phyloP scores from a whole-genome alignment of 495 filamentous ascomycete genomes.

The Achaetomiella virescens region DNA sequence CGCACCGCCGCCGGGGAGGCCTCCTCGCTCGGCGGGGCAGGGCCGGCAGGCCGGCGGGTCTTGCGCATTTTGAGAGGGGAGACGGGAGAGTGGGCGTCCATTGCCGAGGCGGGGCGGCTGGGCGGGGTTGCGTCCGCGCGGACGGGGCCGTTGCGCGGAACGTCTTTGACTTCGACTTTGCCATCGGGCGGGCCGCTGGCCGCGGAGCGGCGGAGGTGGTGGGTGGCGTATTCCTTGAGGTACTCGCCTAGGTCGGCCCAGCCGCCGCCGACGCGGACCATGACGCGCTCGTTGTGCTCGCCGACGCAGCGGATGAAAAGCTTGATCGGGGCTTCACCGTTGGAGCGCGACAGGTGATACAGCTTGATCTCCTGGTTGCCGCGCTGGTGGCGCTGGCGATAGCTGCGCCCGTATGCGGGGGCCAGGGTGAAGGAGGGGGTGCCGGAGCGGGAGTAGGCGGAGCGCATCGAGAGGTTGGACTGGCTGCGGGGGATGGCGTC shows the following conservation, averaged over 20 bases:
- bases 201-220: conserved; percentile 64
- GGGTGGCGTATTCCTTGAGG: conserved; percentile 83
- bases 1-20: conserved; percentile 9
- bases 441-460: conserved; percentile 45
- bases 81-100: conserved; percentile 29
- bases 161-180: conserved; percentile 55
- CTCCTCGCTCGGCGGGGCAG: neutral
- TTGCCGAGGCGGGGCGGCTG: conserved; percentile 34
- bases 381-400: conserved; percentile 38
- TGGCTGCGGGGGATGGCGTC: conserved; percentile 36
- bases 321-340: conserved; percentile 79
- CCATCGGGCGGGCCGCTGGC: conserved; percentile 25
- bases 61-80: conserved; percentile 37
- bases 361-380: conserved; percentile 69
- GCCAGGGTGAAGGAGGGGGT: conserved; percentile 66
- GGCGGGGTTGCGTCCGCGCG: conserved; percentile 37
- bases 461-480: conserved; percentile 36
- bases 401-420: conserved; percentile 46
- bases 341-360: conserved; percentile 84
- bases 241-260: conserved; percentile 96
- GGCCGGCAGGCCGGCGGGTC: conserved; percentile 12
- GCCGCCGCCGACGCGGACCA: conserved; percentile 94
- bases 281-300: conserved; percentile 83
- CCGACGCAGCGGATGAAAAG: conserved; percentile 89
- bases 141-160: conserved; percentile 28